Conservation (phyloP, 331 rosid species). For the Dryas integrifolia region DNA sequence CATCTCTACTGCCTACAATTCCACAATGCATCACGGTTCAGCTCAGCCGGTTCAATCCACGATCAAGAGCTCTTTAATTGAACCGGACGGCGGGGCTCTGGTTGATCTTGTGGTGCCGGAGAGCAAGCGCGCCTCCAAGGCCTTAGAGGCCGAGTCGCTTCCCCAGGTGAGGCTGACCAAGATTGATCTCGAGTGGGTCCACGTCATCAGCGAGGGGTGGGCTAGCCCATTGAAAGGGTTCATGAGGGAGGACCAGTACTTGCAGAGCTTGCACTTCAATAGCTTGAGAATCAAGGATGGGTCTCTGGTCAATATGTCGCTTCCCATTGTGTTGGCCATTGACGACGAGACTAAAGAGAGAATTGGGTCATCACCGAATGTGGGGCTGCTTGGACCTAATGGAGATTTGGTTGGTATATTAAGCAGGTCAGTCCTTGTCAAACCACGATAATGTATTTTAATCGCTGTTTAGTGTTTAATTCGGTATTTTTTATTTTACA, state of each 20-base stretch:
- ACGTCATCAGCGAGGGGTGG: conserved; percentile 91
- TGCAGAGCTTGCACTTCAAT: conserved; percentile 92
- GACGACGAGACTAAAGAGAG: conserved; percentile 58
- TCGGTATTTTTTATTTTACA: not conserved
- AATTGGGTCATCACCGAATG: conserved; percentile 57
- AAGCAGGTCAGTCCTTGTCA: conserved; percentile 52
- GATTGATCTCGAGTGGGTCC: conserved; percentile 93
- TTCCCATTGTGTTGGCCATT: conserved; percentile 86
- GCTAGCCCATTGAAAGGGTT: conserved; percentile 90
- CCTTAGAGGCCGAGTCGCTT: conserved; percentile 50
- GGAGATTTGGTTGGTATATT: conserved; percentile 73
- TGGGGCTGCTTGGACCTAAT: conserved; percentile 62
- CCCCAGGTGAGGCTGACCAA: conserved; percentile 56
- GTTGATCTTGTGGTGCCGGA: conserved; percentile 82
- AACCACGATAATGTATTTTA: not conserved
- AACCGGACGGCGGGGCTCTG: conserved; percentile 83
- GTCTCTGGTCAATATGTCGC: conserved; percentile 79
- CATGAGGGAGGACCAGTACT: conserved; percentile 88
- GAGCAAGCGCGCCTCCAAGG: conserved; percentile 40
- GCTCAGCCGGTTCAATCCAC: conserved; percentile 15
- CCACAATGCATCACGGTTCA: conserved; percentile 45
- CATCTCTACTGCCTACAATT: conserved; percentile 2
- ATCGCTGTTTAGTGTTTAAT: conserved; percentile 6
- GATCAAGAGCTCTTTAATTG: conserved; percentile 78
- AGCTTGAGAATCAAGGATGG: conserved; percentile 63